Evolutionary conservation across 2,329 filamentous ascomycete genomes (phyloP), one percentile per base, ranked within the genome.

Genomic region (Hypomyces rosellus): DNA sequence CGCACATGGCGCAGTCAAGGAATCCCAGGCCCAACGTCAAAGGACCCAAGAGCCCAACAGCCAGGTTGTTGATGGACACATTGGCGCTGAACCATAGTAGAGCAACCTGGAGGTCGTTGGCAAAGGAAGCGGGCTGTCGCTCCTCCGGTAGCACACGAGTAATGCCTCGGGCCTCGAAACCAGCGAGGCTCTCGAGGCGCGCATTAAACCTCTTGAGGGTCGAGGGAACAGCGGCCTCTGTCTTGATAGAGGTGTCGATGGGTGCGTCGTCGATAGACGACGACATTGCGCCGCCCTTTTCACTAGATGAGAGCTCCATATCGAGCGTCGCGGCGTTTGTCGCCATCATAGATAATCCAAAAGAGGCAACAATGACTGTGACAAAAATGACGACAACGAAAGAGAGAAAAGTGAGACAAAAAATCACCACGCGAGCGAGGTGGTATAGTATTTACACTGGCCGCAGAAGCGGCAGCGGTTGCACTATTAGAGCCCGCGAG

Each of bases 21-120:
- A 88, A 90, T 9, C 86, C 86, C 8, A 92, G 75, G 8, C 68
- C 67, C 67, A 89, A 91, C 20, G 88, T 68, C 8, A 82, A 77
- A n/a, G 82, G 75, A 1, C 80, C 84, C 5, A 87, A 77, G 15
- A 86, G 80, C 42, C 86, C 88, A 50, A 90, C 84, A 45, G 88
- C 86, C 12, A 74, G 58, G 51, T 74, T 74, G 57, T 73, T 74
- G 49, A 68, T 60, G 0, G 71, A 71, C 40, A 72, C 62, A 52
- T 74, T 74, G 54, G 70, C 69, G 49, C 69, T 68, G 55, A 73
- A 73, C 71, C 71, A 74, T 34, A 74, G 59, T 25, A 73, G 51
- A 5, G 67, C 65, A 22, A 73, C 63, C 48, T 72, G 69, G 2
- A 71, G 43, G 34, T 72, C 68, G n/a, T 62, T 61, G 33, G 62